phyloP scores from a whole-genome alignment of 139 green algal species.

The Diplosphaera chodatii region DNA sequence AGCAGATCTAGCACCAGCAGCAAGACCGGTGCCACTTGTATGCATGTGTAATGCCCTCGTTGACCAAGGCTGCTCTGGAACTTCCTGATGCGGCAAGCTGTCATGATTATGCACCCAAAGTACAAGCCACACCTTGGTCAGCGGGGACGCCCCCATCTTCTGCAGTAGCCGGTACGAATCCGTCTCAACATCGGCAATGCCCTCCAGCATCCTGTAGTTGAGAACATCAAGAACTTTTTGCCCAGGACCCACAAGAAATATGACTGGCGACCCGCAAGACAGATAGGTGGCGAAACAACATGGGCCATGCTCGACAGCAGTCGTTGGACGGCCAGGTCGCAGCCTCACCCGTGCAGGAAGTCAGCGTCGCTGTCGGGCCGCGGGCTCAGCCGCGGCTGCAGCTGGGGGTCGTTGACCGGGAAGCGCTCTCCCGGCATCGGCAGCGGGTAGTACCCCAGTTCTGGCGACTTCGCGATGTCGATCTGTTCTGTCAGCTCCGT shows the following conservation, averaged over 20 bases:
- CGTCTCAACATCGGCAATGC: slow-evolving; percentile 76
- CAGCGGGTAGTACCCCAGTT: slow-evolving; percentile 87
- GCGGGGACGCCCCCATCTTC: slow-evolving; percentile 52
- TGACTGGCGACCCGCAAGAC: too few relatives aligned
- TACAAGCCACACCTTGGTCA: slow-evolving; percentile 35
- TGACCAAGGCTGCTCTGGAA: too few relatives aligned
- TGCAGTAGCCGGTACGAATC: slow-evolving; percentile 55
- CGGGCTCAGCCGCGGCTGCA: slow-evolving; percentile 54
- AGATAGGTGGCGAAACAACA: too few relatives aligned
- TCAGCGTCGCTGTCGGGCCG: slow-evolving; percentile 52
- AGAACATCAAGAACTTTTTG: too few relatives aligned
- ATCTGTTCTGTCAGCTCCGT: slow-evolving; percentile 53
- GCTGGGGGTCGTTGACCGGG: slow-evolving; percentile 70
- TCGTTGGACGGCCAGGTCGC: too few relatives aligned
- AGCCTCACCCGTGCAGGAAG: slow-evolving; percentile 51
- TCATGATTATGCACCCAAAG: too few relatives aligned
- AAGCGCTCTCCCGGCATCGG: slow-evolving; percentile 76
- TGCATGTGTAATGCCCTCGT: too few relatives aligned
- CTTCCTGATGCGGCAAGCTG: too few relatives aligned
- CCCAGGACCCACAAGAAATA: too few relatives aligned
- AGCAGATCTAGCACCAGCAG: too few relatives aligned
- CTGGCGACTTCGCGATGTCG: slow-evolving; percentile 33
- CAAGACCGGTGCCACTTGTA: too few relatives aligned
- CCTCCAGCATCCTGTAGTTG: slow-evolving; percentile 64
- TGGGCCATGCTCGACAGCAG: too few relatives aligned